A percentile compares a stretch with the other conserved stretches of the same genome.
These are phyloP conservation scores for Anacardium occidentale DNA, from an alignment of 345 rosid genomes.

Conservation along the genomic window DNA sequence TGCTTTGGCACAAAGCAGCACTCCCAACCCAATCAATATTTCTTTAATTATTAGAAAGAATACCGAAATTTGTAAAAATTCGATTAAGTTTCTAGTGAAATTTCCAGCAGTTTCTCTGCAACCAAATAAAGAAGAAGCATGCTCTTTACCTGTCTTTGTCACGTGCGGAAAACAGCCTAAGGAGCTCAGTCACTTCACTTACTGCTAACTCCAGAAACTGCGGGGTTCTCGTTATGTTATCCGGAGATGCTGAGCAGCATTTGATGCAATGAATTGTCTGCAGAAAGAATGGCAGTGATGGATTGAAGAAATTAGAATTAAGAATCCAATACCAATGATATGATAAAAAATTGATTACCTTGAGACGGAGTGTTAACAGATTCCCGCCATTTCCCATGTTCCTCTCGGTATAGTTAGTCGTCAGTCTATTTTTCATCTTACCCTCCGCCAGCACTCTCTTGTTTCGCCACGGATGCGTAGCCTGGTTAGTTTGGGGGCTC, in stretches of 20 bases:
- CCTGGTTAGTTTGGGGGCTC: no score
- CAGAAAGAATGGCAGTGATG: conserved; percentile 16
- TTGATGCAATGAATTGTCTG: conserved; percentile 34
- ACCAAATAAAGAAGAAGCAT: conserved; percentile 11
- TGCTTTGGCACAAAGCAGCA: not conserved
- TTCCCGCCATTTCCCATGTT: conserved; percentile 39
- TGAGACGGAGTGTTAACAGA: conserved; percentile 12
- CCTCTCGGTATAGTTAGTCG: not conserved
- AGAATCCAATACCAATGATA: not conserved
- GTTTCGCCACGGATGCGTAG: no score
- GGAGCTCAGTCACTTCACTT: conserved; percentile 71
- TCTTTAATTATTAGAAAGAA: not conserved
- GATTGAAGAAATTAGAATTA: not conserved
- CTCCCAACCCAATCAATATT: not conserved
- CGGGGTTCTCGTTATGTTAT: conserved; percentile 37
- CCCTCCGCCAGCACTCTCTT: no score
- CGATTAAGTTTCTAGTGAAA: not conserved
- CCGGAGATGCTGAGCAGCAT: conserved; percentile 50
- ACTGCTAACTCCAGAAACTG: conserved; percentile 55
- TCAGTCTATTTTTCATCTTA: not conserved
- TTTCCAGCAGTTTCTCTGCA: conserved; percentile 11
- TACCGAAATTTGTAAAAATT: not conserved
- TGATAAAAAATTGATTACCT: not conserved
- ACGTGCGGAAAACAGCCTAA: conserved; percentile 50
- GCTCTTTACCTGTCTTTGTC: conserved; percentile 32